Base-by-base conservation (phyloP, 495 filamentous ascomycete genomes). In the Hamigera avellanea region DNA sequence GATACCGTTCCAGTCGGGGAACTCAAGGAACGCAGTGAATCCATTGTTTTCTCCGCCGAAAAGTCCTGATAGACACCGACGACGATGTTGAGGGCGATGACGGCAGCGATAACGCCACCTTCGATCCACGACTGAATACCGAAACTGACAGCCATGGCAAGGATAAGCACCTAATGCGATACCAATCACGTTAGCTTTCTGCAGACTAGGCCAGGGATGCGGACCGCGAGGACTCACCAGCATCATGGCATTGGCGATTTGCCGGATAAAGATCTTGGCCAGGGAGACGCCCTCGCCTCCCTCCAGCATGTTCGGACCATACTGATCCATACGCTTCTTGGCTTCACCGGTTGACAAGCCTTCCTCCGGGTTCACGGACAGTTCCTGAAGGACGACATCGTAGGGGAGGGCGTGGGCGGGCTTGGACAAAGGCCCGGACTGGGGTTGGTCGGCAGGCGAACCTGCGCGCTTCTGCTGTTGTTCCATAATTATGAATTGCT, bases 31-130 rank as follows among this genome's bases (percentile, higher is more conserved):
- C 76, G 62, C 23, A 85, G 56, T 1, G 78, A 82, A 41, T 80
- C 75, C 79, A 83, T 83, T 2, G 77, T 85, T 62, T 85, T 82
- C 48, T 80, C 79, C 5, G 80, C 80, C 10, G 67, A 66, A 51
- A 73, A 83, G 41, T 85, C 80, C 48, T 83, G 78, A 36, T 73
- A 72, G 39, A 83, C 82, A 2, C 80, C 80, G 25, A 83, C 73
- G 16, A 74, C 55, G 42, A 84, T 66, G 45, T 84, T 83, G 35
- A 82, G 65, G 1, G 65, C 50, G 35, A 84, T 79, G 37, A 84
- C 78, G 6, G 69, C 71, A 16, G 64, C 63, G 38, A 83, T 69
- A 17, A 83, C 77, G 35, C 73, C 78, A 27, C 77, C 80, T 62
- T 85, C 80, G 35, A 83, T 82, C 61, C 69, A 83, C 1, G 76